Base-by-base conservation (phyloP, 768 basidiomycete species). In the Zangia roseola region DNA sequence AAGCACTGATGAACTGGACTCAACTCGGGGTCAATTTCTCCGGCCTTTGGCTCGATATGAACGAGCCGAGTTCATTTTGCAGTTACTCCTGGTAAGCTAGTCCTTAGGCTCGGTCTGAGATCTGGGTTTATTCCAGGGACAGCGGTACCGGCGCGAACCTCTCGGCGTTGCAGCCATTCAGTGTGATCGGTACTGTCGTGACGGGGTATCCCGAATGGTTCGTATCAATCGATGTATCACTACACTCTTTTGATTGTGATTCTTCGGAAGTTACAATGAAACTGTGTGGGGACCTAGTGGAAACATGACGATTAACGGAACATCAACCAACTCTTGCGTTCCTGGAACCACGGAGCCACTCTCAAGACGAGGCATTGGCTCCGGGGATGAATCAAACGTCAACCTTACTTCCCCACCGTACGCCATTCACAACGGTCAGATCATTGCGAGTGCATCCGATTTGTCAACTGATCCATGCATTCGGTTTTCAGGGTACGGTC, bases 261-360 rank as follows among this genome's bases (percentile, higher is more conserved):
- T 24, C 52, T 41, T 30, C 36, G 6, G 13, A 33, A 86, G 86
- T 36, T 89, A 89, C 60, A 77, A 88, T 56, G 56, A 74, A 17
- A 74, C 78, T 0, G 58, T 79, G 13, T 87, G 74, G 57, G 86
- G 86, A 13, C 78, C 80, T 0, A 86, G 84, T 53, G 87, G 87
- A 5, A 90, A 89, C 58, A 79, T 89, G 62, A 86, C 83, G 12
- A 75, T 88, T 53, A 83, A 85, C 45, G 85, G 84, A 6, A 78
- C 71, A 3, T 67, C 76, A 35, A 88, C 86, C 6, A 83, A 77
- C 52, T 66, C 57, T 10, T 70, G 71, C 23, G 46, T 47, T 28
- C 45, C 49, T 53, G 53, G 26, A 12, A 63, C 23, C 36, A 49
- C 16, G 8, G 34, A 45, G 9, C 14, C 33, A 6, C 47, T 78